phyloP scores from a whole-genome alignment of 176 grass and related monocot species.

The Aegilops umbellulata region DNA sequence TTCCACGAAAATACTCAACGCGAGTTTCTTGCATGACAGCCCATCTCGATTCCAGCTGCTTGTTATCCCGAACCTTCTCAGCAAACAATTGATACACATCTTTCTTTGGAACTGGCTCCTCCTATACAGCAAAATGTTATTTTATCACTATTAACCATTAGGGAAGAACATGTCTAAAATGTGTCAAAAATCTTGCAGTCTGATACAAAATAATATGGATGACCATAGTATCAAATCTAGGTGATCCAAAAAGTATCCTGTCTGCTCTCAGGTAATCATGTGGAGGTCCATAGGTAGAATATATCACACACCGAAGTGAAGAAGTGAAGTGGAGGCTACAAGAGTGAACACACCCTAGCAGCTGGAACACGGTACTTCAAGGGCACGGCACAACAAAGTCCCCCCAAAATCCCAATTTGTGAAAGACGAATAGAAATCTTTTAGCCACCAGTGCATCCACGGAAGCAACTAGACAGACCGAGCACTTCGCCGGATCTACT shows the following conservation, averaged over 20 bases:
- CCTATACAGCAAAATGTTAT: slow-evolving; percentile 31
- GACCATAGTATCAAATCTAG: neutral
- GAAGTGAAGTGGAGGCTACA: neutral
- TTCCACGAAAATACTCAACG: slow-evolving; percentile 97
- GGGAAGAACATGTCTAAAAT: neutral
- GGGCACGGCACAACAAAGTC: neutral
- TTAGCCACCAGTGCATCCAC: neutral
- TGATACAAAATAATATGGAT: neutral
- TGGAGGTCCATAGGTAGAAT: neutral
- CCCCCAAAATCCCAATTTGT: neutral
- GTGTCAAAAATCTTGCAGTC: neutral
- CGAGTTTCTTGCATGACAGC: slow-evolving; percentile 99
- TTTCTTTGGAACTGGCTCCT: slow-evolving; percentile 71
- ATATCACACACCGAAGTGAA: neutral
- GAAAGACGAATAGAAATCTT: neutral
- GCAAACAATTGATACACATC: slow-evolving; percentile 91
- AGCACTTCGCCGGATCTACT: slow-evolving; percentile 25
- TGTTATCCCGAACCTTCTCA: slow-evolving; percentile 99
- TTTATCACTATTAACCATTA: neutral
- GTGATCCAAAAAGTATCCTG: neutral
- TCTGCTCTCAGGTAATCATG: neutral
- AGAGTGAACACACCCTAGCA: neutral
- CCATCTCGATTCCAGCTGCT: slow-evolving; percentile 94
- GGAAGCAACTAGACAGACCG: neutral
- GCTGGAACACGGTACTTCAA: neutral